Percentiles rank a stretch among this genome's conserved stretches.
Evolutionary conservation across 2,329 filamentous ascomycete genomes (phyloP).

Genomic region (Blastomyces percursus): DNA sequence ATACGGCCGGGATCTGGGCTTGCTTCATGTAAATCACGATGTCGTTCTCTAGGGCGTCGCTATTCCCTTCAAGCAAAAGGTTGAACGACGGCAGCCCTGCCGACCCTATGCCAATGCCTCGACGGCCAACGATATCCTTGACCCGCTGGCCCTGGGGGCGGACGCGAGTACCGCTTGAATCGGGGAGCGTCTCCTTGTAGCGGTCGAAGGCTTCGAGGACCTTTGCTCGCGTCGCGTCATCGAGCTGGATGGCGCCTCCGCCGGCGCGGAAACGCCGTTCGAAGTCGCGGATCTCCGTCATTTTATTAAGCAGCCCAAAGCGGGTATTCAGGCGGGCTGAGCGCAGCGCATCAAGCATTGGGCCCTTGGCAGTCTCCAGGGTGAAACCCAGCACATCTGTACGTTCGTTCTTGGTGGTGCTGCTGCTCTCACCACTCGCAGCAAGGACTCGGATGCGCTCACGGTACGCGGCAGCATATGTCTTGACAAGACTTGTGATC

Average conservation of each 20-base stretch:
- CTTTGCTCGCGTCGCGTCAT: slow-evolving; percentile 10
- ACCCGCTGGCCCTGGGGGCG: slow-evolving; percentile 5
- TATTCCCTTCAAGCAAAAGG: slow-evolving; percentile 14
- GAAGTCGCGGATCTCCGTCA: slow-evolving; percentile 13
- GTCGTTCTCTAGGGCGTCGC: slow-evolving; percentile 15
- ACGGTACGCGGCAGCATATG: slow-evolving; percentile 14
- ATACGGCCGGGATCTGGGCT: slow-evolving; percentile 10
- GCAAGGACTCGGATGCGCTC: slow-evolving; percentile 14
- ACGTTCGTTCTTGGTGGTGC: not conserved
- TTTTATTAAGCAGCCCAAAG: slow-evolving; percentile 9
- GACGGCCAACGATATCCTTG: slow-evolving; percentile 15
- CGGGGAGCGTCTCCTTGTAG: slow-evolving; percentile 12
- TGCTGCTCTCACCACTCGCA: not conserved
- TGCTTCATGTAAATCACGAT: slow-evolving; percentile 17
- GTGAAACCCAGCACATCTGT: slow-evolving; percentile 9
- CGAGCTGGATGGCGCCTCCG: slow-evolving; percentile 11
- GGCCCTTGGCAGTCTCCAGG: slow-evolving; percentile 14
- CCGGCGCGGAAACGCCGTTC: slow-evolving; percentile 12
- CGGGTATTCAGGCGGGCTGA: slow-evolving; percentile 12
- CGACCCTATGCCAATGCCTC: slow-evolving; percentile 14
- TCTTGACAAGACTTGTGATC: slow-evolving; percentile 12
- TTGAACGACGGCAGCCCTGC: slow-evolving; percentile 16
- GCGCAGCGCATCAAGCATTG: slow-evolving; percentile 14
- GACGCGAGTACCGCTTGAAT: not conserved
- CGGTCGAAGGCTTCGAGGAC: slow-evolving; percentile 10